Conservation (phyloP, 805 yeast species). For the Candida manassasensis region DNA sequence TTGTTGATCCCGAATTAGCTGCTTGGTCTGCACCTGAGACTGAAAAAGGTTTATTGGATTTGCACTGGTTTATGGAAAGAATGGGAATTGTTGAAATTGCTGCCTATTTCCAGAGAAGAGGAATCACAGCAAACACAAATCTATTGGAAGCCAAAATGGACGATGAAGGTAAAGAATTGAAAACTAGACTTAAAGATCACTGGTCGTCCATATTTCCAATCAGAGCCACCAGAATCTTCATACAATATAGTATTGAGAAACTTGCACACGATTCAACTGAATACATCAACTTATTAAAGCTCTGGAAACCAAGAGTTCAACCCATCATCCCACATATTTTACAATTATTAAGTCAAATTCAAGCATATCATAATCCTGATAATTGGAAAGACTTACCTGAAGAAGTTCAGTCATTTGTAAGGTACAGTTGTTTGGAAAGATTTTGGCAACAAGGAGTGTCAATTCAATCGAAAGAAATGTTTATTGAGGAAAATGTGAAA, state of each 20-base stretch:
- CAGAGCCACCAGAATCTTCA: conserved; percentile 88
- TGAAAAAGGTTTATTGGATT: conserved; percentile 79
- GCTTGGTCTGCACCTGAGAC: conserved; percentile 94
- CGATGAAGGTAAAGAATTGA: conserved; percentile 74
- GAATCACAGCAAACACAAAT: conserved; percentile 73
- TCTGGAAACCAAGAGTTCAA: conserved; percentile 92
- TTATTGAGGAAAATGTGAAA: conserved; percentile 87
- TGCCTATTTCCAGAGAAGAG: conserved; percentile 77
- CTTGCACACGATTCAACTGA: conserved; percentile 75
- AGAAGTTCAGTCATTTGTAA: conserved; percentile 90
- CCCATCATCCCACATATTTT: conserved; percentile 90
- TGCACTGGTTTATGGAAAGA: conserved; percentile 98
- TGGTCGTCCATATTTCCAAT: conserved; percentile 96
- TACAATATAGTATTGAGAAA: conserved; percentile 93
- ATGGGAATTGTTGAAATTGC: conserved; percentile 93
- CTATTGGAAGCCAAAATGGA: conserved; percentile 81
- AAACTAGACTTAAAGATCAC: conserved; percentile 74
- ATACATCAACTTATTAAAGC: conserved; percentile 58
- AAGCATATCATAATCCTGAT: conserved; percentile 88
- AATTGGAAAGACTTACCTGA: conserved; percentile 86
- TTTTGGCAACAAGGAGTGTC: conserved; percentile 99
- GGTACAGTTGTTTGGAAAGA: conserved; percentile 82
- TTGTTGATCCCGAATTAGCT: conserved; percentile 87
- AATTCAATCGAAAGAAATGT: conserved; percentile 87
- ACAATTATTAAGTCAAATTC: conserved; percentile 83